Base-by-base conservation (phyloP, 805 yeast species). In the Starmerella cellae region DNA sequence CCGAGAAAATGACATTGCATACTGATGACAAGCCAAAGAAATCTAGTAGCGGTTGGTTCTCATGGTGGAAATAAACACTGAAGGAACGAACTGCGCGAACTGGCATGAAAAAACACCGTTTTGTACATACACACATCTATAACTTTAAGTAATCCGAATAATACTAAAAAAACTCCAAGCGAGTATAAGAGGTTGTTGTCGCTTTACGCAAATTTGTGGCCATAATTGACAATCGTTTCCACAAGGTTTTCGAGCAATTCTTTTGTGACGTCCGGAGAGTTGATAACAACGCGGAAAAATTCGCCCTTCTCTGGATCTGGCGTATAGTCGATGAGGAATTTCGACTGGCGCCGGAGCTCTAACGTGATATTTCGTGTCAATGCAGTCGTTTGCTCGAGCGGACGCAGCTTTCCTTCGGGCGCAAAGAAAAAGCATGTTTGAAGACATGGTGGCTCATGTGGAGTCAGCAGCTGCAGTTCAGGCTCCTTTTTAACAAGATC, bases 361-460 rank as follows among this genome's bases (percentile, higher is more conserved):
- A 69, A 56, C 3, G 82, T 80, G 44, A 83, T 77, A 47, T 53
- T 59, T 34, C 88, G 64, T 0, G 94, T 83, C 20, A 65, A 62
- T 18, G 52, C 57, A 1, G 85, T 75, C 60, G 71, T 74, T 27
- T 57, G 56, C 11, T 57, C 60, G 26, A 60, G 56, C 32, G 59
- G 50, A 3, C 49, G 50, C 31, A 60, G 55, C 33, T 35, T 29
- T 19, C 64, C 67, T 6, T 43, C 41, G 0, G 80, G 79, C 26
- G 70, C 66, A 59, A 74, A 81, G 60, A 77, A 81, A 64, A 83
- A 83, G 49, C 94, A 83, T 3, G 82, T 85, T 60, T 82, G 94
- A 38, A 82, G 62, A 55, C 93, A 81, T 24, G 84, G 83, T 4
- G 88, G 82, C 1, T 78, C 75, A 21, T 62, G 55, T 22, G 67